A percentile compares a stretch with the other conserved stretches of the same genome.
phyloP scores from a whole-genome alignment of 2,329 filamentous ascomycete genomes.

The Fusarium fracticaudum region DNA sequence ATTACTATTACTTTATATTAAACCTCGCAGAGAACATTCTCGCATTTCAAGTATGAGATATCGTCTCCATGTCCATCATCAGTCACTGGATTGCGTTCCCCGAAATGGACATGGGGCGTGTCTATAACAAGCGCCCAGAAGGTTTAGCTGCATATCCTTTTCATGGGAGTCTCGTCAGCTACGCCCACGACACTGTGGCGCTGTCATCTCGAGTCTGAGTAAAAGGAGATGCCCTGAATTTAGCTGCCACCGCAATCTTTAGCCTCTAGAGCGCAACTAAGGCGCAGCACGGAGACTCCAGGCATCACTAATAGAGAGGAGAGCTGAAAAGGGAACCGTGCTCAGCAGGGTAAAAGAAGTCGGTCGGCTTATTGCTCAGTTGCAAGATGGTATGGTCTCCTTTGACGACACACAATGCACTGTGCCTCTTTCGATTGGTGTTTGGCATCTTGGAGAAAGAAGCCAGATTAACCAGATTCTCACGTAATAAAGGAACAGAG shows the following conservation, averaged over 20 bases:
- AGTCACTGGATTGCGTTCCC: constrained; percentile 15
- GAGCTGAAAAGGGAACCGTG: constrained; percentile 16
- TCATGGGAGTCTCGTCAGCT: constrained; percentile 32
- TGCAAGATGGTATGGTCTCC: constrained; percentile 8
- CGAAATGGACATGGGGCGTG: constrained; percentile 22
- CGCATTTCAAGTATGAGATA: constrained; percentile 8
- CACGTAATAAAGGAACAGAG: constrained; percentile 26
- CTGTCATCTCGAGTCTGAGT: constrained; percentile 19
- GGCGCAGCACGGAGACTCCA: constrained; percentile 6
- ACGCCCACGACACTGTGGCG: constrained; percentile 27
- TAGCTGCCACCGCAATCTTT: constrained; percentile 42
- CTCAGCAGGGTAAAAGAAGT: background rate
- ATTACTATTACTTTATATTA: background rate
- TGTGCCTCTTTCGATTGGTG: constrained; percentile 13
- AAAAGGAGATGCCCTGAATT: constrained; percentile 26
- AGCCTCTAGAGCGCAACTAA: constrained; percentile 29
- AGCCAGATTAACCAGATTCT: constrained; percentile 28
- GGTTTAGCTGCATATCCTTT: constrained; percentile 33
- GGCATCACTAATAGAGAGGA: constrained; percentile 3
- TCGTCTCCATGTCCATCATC: constrained; percentile 1
- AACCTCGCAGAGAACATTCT: background rate
- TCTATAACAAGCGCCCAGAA: constrained; percentile 29
- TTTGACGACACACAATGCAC: constrained; percentile 11
- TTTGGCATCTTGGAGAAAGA: background rate
- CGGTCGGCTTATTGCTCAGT: background rate